Evolutionary conservation across 2,329 filamentous ascomycete genomes (phyloP).

Genomic region (Penicillium digitatum): DNA sequence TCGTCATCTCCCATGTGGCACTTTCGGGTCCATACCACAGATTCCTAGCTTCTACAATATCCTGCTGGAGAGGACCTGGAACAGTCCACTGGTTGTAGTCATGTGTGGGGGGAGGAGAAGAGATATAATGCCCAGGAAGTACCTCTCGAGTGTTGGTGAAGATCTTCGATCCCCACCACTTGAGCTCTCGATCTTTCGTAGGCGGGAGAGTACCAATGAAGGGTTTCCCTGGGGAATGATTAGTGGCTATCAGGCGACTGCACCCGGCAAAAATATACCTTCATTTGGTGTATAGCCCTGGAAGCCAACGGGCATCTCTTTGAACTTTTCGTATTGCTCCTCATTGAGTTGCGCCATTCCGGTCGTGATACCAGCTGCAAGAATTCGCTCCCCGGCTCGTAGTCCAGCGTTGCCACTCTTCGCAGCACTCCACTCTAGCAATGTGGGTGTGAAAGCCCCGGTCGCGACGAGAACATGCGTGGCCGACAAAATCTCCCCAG

Average conservation of each 20-base stretch:
- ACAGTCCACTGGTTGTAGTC: conserved; percentile 65
- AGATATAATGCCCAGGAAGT: conserved; percentile 53
- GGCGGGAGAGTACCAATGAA: conserved; percentile 58
- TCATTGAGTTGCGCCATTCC: conserved; percentile 47
- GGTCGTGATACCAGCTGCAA: conserved; percentile 47
- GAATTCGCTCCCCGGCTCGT: conserved; percentile 49
- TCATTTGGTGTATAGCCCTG: conserved; percentile 43
- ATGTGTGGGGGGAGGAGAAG: conserved; percentile 50
- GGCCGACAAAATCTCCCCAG: conserved; percentile 26
- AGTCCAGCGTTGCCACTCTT: conserved; percentile 40
- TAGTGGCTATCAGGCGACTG: conserved; percentile 4
- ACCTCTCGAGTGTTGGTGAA: conserved; percentile 56
- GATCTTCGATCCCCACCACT: conserved; percentile 61
- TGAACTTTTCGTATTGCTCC: conserved; percentile 36
- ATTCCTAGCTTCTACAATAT: conserved; percentile 55
- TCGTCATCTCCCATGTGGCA: conserved; percentile 55
- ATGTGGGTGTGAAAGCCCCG: conserved; percentile 34
- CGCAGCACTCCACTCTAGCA: conserved; percentile 47
- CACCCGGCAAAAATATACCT: conserved; percentile 19
- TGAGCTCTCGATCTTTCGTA: conserved; percentile 46
- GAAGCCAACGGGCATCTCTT: conserved; percentile 45
- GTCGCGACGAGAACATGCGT: conserved; percentile 29
- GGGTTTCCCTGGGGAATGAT: conserved; percentile 41
- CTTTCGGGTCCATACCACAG: conserved; percentile 59
- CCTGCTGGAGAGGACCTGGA: conserved; percentile 52